Evolutionary conservation across 164 flowering plant genomes (phyloP).

Genomic region (Protea cynaroides): DNA sequence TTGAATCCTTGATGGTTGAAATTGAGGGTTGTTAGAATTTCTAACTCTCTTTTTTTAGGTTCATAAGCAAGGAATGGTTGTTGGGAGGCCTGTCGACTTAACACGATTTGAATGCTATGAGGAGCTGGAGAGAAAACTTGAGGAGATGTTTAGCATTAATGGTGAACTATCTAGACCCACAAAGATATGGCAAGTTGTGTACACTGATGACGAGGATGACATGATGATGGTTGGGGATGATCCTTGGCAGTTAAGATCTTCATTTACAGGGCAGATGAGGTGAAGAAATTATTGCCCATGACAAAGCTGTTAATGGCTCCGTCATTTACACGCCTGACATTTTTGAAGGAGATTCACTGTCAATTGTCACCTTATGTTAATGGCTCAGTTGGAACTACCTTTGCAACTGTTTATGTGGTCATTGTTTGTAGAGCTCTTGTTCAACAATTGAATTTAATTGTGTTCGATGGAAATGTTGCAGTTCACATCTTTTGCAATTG

Average conservation of each 20-base stretch:
- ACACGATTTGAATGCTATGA: constrained; percentile 58
- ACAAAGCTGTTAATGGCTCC: too few relatives aligned
- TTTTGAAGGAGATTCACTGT: too few relatives aligned
- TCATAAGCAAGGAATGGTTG: constrained; percentile 87
- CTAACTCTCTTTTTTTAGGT: constrained; percentile 53
- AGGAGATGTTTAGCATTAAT: constrained; percentile 79
- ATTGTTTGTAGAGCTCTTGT: too few relatives aligned
- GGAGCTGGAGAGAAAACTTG: constrained; percentile 65
- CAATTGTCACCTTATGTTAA: too few relatives aligned
- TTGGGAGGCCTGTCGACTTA: constrained; percentile 85
- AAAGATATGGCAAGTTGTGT: constrained; percentile 85
- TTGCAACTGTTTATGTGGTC: too few relatives aligned
- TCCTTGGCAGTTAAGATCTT: constrained; percentile 89
- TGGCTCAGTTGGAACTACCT: too few relatives aligned
- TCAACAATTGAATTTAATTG: too few relatives aligned
- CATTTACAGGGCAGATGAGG: constrained; percentile 78
- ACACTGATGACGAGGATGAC: constrained; percentile 90
- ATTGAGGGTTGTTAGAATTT: too few relatives aligned
- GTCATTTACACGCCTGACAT: too few relatives aligned
- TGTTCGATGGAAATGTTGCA: too few relatives aligned
- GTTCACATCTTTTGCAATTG: too few relatives aligned
- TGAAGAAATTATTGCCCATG: constrained; percentile 58
- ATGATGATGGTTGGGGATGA: constrained; percentile 98
- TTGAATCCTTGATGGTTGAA: too few relatives aligned
- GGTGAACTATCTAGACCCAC: constrained; percentile 67